Percentiles rank a stretch among this genome's conserved stretches.
Conservation (phyloP, 208 protist genomes). For the Leishmania martiniquensis region DNA sequence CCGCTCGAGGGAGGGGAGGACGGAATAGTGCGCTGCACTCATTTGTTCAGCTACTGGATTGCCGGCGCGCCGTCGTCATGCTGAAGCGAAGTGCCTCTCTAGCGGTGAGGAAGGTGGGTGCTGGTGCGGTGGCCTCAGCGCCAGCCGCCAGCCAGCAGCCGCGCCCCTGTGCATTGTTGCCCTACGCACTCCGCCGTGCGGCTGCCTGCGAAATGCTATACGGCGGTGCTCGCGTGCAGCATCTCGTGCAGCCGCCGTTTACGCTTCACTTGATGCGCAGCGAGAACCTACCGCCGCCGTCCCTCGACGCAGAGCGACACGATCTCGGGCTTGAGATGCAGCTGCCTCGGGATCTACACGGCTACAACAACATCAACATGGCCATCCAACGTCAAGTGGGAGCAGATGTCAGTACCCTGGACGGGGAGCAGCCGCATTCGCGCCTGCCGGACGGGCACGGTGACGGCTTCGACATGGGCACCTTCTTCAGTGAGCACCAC, state of each 20-base stretch:
- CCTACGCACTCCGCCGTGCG: conserved; percentile 68
- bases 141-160: not conserved
- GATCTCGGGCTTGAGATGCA: conserved; percentile 75
- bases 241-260: conserved; percentile 58
- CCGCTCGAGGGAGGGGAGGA: no score
- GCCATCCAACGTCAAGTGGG: conserved; percentile 43
- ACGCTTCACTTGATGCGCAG: conserved; percentile 48
- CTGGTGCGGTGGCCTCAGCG: not conserved
- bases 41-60: not conserved
- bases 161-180: conserved; percentile 44
- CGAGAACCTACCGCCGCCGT: conserved; percentile 69
- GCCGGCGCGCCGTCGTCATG: conserved; percentile 8
- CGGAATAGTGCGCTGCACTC: no score
- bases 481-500: conserved; percentile 39
- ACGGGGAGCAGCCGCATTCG: conserved; percentile 1
- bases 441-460: not conserved
- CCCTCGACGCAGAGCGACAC: conserved; percentile 49
- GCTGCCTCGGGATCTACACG: conserved; percentile 38
- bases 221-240: conserved; percentile 69
- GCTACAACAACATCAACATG: conserved; percentile 36
- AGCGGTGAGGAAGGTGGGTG: conserved; percentile 5
- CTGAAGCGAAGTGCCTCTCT: conserved; percentile 8
- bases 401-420: conserved; percentile 3
- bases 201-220: conserved; percentile 80
- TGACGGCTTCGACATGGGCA: conserved; percentile 43